A percentile compares a stretch with the other conserved stretches of the same genome.
These are phyloP conservation scores for Ascochyta pisi DNA, from an alignment of 2,329 filamentous ascomycete species.

Conservation along the genomic window DNA sequence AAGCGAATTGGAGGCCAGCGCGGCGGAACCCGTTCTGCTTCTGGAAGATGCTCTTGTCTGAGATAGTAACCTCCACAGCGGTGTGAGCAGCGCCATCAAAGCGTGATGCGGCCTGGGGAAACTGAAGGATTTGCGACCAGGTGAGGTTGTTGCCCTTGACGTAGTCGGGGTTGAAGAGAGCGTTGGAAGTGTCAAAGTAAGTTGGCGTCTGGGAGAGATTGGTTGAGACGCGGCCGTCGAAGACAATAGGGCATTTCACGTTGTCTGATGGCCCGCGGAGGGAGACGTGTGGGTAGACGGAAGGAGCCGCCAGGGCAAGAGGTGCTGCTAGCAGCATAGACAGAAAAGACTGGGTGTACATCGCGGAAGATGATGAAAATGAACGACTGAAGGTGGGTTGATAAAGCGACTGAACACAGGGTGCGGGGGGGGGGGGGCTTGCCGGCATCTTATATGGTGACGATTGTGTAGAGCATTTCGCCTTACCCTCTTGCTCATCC, in stretches of 20 bases:
- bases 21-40: conserved; percentile 68
- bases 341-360: conserved; percentile 34
- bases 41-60: conserved; percentile 65
- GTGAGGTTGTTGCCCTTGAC: conserved; percentile 62
- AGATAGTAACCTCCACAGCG: conserved; percentile 63
- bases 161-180: conserved; percentile 59
- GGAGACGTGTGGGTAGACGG: conserved; percentile 5
- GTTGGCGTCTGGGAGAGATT: conserved; percentile 29
- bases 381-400: conserved; percentile 12
- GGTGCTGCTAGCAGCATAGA: conserved; percentile 28
- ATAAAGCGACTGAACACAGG: not conserved
- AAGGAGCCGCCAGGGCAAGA: conserved; percentile 36
- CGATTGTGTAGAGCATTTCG: not conserved
- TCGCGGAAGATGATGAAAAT: conserved; percentile 16
- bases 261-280: conserved; percentile 8
- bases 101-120: conserved; percentile 55
- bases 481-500: not conserved
- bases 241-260: conserved; percentile 46
- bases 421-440: not conserved
- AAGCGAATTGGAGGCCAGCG: conserved; percentile 62
- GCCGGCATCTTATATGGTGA: not conserved
- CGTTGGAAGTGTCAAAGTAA: conserved; percentile 45
- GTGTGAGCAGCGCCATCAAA: conserved; percentile 55
- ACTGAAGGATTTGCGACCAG: conserved; percentile 59
- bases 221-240: conserved; percentile 46